phyloP scores from a whole-genome alignment of 169 alveolate species.

The Plasmodium berghei region DNA sequence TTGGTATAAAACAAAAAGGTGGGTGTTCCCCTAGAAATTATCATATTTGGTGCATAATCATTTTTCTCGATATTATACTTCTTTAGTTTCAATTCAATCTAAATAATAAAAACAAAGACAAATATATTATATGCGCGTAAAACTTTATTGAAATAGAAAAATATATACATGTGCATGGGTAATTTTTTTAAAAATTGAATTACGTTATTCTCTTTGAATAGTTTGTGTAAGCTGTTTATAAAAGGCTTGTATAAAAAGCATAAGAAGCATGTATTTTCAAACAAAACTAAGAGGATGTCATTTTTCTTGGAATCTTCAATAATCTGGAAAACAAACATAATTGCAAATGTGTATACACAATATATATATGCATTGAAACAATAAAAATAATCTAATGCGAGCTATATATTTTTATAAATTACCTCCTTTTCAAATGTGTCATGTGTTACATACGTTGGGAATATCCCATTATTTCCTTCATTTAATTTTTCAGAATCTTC shows the following conservation, averaged over 20 bases:
- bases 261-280: constrained; percentile 66
- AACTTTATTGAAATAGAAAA: not conserved
- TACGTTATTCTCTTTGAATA: constrained; percentile 67
- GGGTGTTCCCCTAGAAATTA: constrained; percentile 66
- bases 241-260: constrained; percentile 71
- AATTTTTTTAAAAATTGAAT: not conserved
- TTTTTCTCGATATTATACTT: constrained; percentile 70
- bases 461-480: constrained; percentile 44
- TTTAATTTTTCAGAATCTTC: constrained; percentile 55
- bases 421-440: constrained; percentile 76
- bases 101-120: not conserved
- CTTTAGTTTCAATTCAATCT: constrained; percentile 62
- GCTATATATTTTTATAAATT: not conserved
- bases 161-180: not conserved
- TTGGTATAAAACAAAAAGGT: constrained; percentile 63
- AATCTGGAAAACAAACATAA: constrained; percentile 16
- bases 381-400: not conserved
- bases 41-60: constrained; percentile 74
- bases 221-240: constrained; percentile 63
- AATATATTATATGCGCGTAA: not conserved
- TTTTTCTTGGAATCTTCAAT: constrained; percentile 72
- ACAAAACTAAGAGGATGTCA: constrained; percentile 44
- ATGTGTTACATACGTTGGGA: constrained; percentile 60
- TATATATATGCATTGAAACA: not conserved
- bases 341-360: not conserved